Percentiles rank a stretch among this genome's conserved stretches.
These are phyloP conservation scores for Salvia sclarea DNA, from an alignment of 305 asterid species.

Conservation along the genomic window DNA sequence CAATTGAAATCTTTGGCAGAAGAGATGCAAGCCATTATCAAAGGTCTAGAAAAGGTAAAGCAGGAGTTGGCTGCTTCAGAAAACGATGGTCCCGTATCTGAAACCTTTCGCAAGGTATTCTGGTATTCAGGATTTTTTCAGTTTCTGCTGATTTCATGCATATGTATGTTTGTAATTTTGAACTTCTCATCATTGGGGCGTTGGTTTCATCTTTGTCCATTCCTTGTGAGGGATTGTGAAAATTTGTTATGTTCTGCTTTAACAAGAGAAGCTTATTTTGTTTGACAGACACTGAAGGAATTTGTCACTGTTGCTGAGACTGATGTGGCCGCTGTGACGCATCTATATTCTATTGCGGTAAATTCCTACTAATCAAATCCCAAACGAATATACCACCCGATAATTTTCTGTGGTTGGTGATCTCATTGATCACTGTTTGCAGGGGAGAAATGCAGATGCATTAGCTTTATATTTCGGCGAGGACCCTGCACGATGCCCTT, in stretches of 20 bases:
- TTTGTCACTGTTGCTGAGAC: constrained; percentile 77
- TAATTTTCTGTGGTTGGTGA: constrained; percentile 17
- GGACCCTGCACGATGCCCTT: constrained; percentile 96
- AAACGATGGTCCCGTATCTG: constrained; percentile 96
- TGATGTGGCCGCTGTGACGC: constrained; percentile 71
- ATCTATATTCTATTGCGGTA: constrained; percentile 84
- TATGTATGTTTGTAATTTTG: constrained; percentile 17
- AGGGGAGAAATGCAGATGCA: constrained; percentile 99
- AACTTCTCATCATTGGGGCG: constrained; percentile 2
- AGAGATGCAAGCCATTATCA: constrained; percentile 99
- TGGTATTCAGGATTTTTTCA: constrained; percentile 12
- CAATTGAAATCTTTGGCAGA: constrained; percentile 97
- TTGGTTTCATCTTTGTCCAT: constrained; percentile 20
- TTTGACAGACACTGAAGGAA: constrained; percentile 71
- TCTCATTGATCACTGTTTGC: constrained; percentile 31
- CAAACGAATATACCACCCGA: background rate
- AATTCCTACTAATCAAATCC: constrained; percentile 22
- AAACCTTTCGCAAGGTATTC: constrained; percentile 76
- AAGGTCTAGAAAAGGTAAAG: constrained; percentile 93
- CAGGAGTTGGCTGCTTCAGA: constrained; percentile 86
- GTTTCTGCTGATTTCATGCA: constrained; percentile 14
- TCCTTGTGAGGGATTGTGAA: constrained; percentile 11
- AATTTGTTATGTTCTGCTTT: constrained; percentile 8
- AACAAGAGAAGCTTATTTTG: constrained; percentile 24
- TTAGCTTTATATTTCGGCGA: constrained; percentile 93